Conservation (phyloP, 2,329 filamentous ascomycete genomes). For the Epichloe sibirici region DNA sequence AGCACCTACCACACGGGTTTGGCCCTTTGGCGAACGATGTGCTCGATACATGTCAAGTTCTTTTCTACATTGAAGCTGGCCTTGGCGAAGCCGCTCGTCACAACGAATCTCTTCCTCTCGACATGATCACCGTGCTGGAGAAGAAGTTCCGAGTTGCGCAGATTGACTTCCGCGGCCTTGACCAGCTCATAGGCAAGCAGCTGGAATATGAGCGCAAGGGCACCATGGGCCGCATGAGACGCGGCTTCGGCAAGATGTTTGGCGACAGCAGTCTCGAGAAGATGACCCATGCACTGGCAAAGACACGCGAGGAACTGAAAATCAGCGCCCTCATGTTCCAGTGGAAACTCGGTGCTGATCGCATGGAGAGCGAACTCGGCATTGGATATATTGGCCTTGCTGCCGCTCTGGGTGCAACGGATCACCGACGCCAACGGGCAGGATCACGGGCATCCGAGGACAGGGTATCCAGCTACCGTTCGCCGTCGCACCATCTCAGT, state of each 20-base stretch:
- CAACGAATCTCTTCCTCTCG: constrained; percentile 41
- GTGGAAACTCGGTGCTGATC: constrained; percentile 48
- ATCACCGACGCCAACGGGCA: constrained; percentile 12
- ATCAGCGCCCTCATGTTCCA: constrained; percentile 54
- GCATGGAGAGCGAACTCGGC: constrained; percentile 46
- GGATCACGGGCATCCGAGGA: constrained; percentile 6
- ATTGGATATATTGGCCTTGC: constrained; percentile 57
- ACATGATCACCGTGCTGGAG: constrained; percentile 51
- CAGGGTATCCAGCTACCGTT: constrained; percentile 2
- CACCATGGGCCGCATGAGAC: constrained; percentile 45
- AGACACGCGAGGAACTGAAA: constrained; percentile 47
- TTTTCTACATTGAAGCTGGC: constrained; percentile 58
- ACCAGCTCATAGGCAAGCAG: constrained; percentile 49
- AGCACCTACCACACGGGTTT: constrained; percentile 42
- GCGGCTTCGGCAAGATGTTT: constrained; percentile 52
- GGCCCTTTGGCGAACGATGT: constrained; percentile 51
- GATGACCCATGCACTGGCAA: constrained; percentile 43
- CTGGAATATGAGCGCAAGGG: constrained; percentile 50
- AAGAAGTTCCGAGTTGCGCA: constrained; percentile 50
- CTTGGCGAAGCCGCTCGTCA: constrained; percentile 40
- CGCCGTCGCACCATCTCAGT: constrained; percentile 3
- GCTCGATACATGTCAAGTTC: constrained; percentile 51
- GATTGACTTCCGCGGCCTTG: constrained; percentile 49
- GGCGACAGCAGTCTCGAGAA: constrained; percentile 48
- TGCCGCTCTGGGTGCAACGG: constrained; percentile 43